phyloP scores from a whole-genome alignment of 2,329 filamentous ascomycete genomes.

The Phaeosphaeria sp. region DNA sequence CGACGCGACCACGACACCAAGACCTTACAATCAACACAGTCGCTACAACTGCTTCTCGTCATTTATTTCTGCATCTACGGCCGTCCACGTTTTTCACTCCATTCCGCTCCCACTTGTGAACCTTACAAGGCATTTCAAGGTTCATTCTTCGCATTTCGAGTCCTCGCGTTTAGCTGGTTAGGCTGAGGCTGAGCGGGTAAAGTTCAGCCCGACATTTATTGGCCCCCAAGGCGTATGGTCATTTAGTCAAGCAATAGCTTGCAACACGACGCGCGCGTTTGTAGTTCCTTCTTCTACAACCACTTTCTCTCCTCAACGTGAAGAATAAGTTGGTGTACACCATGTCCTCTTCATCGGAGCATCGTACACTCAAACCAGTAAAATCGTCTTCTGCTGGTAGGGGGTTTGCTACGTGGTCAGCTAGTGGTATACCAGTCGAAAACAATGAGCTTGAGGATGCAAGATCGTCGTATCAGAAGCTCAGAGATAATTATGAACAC shows the following conservation, averaged over 20 bases:
- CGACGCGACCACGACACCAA: not conserved
- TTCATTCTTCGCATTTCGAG: too few relatives aligned
- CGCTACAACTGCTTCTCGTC: too few relatives aligned
- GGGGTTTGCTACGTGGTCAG: not conserved
- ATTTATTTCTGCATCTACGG: too few relatives aligned
- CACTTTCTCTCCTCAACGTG: not conserved
- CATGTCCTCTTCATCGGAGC: not conserved
- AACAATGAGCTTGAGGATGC: not conserved
- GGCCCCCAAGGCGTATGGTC: not conserved
- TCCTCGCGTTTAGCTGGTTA: not conserved
- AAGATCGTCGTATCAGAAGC: conserved; percentile 1
- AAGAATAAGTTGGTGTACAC: not conserved
- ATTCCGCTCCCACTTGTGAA: not conserved
- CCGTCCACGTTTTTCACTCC: too few relatives aligned
- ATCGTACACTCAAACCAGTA: not conserved
- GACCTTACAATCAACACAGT: not conserved
- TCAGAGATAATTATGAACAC: conserved; percentile 19
- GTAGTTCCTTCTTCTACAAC: not conserved
- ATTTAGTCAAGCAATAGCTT: not conserved
- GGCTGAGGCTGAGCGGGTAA: not conserved
- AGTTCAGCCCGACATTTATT: not conserved
- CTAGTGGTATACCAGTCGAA: not conserved
- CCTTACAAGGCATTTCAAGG: not conserved
- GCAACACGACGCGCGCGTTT: not conserved
- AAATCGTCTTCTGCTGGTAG: not conserved